These are phyloP conservation scores for Sergeia podlipaevii DNA, from an alignment of 208 protist genomes.

Conservation along the genomic window DNA sequence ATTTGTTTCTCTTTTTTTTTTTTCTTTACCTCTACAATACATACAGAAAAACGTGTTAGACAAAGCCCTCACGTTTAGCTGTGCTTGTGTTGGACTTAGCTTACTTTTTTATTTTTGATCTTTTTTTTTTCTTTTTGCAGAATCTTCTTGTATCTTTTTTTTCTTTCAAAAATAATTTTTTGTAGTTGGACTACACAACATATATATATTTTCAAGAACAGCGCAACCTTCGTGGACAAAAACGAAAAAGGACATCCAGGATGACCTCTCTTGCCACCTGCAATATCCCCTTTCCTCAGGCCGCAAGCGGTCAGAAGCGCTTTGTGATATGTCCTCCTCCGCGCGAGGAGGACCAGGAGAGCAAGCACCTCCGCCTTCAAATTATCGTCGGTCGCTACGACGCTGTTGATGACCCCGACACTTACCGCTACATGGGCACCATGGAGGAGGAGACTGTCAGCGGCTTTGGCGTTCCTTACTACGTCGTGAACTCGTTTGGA, in stretches of 20 bases:
- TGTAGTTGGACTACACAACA: no score
- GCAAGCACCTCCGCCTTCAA: conserved; percentile 23
- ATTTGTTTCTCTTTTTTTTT: background rate
- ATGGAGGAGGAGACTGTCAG: conserved; percentile 5
- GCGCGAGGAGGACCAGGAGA: conserved; percentile 8
- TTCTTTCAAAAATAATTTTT: no score
- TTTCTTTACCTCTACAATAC: conserved; percentile 5
- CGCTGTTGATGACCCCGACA: background rate
- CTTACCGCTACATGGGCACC: conserved; percentile 5
- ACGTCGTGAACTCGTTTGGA: conserved; percentile 3
- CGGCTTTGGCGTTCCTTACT: conserved; percentile 23
- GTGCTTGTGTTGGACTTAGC: conserved; percentile 5
- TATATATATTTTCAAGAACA: no score
- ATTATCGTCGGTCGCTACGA: conserved; percentile 27
- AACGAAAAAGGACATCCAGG: no score
- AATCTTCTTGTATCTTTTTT: conserved; percentile 1
- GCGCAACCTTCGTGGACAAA: no score
- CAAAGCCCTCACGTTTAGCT: conserved; percentile 6
- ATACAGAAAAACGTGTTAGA: no score
- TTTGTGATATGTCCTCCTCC: conserved; percentile 42
- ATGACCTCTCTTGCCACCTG: conserved; percentile 25
- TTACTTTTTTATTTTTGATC: conserved; percentile 9
- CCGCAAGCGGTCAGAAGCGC: conserved; percentile 20
- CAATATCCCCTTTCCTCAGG: conserved; percentile 29
- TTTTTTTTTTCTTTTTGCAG: background rate